Conservation (phyloP, 106 monocot genomes). For the Dendrobium officinale region DNA sequence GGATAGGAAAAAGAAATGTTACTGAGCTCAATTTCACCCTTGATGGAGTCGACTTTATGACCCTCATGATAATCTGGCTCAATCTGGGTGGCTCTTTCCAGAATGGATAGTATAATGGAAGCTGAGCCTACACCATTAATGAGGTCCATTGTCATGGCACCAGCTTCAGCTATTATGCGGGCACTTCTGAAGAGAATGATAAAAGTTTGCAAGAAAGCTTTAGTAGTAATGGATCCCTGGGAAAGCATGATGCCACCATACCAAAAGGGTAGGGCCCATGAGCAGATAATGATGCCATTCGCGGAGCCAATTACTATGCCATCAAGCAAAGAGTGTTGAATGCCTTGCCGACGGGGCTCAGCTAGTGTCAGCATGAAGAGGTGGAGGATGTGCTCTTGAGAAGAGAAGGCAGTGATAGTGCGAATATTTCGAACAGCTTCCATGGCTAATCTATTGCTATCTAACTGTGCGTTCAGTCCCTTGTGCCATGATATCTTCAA, state of each 20-base stretch:
- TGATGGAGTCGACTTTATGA: neutral
- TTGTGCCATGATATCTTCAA: conserved; percentile 20
- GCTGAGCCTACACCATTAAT: conserved; percentile 14
- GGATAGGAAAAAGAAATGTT: conserved; percentile 18
- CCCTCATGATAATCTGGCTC: conserved; percentile 16
- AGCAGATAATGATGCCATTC: conserved; percentile 1
- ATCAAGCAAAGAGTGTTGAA: conserved; percentile 21
- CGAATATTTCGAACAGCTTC: conserved; percentile 25
- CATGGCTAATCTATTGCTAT: conserved; percentile 20
- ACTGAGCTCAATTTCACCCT: neutral
- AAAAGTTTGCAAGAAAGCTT: conserved; percentile 19
- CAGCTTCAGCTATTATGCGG: conserved; percentile 22
- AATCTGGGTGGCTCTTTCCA: neutral
- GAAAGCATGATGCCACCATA: conserved; percentile 18
- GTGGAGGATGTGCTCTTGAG: conserved; percentile 17
- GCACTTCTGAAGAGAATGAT: conserved; percentile 16
- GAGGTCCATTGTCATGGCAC: conserved; percentile 30
- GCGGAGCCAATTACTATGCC: conserved; percentile 17
- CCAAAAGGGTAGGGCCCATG: conserved; percentile 24
- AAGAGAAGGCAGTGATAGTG: conserved; percentile 27
- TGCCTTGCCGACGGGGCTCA: conserved; percentile 11
- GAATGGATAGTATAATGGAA: conserved; percentile 7
- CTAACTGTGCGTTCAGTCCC: conserved; percentile 13
- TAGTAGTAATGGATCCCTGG: conserved; percentile 12
- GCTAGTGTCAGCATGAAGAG: conserved; percentile 16